Evolutionary conservation across 2,329 filamentous ascomycete species (phyloP).

Genomic region (Colletotrichum godetiae): DNA sequence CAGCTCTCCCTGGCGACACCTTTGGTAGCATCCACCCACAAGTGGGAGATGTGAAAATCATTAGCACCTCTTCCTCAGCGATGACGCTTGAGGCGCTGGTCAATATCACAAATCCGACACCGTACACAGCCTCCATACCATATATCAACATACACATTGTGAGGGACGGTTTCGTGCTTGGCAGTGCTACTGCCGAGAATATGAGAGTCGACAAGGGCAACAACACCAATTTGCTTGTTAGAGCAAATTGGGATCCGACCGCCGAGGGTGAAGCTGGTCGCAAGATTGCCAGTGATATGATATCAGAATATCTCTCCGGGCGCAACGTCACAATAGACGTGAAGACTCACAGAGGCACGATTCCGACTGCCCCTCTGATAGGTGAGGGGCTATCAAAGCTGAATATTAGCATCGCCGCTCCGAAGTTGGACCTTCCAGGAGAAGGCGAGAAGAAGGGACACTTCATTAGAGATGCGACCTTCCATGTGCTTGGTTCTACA

Average conservation of each 20-base stretch:
- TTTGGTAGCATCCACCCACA: slow-evolving; percentile 66
- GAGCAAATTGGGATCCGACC: slow-evolving; percentile 79
- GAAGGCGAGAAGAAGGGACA: slow-evolving; percentile 61
- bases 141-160: slow-evolving; percentile 81
- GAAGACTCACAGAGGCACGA: slow-evolving; percentile 75
- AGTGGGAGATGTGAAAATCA: slow-evolving; percentile 77
- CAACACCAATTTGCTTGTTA: slow-evolving; percentile 77
- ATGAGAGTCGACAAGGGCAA: slow-evolving; percentile 73
- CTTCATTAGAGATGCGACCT: slow-evolving; percentile 87
- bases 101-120: slow-evolving; percentile 91
- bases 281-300: slow-evolving; percentile 74
- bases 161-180: slow-evolving; percentile 79
- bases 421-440: slow-evolving; percentile 71
- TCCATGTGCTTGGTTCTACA: slow-evolving; percentile 88
- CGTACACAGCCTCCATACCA: slow-evolving; percentile 85
- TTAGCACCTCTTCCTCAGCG: slow-evolving; percentile 77
- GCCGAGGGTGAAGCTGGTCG: slow-evolving; percentile 72
- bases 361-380: slow-evolving; percentile 79
- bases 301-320: slow-evolving; percentile 90
- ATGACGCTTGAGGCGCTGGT: slow-evolving; percentile 77
- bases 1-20: slow-evolving; percentile 69
- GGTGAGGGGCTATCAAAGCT: slow-evolving; percentile 79
- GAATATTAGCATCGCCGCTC: slow-evolving; percentile 77
- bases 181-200: slow-evolving; percentile 76
- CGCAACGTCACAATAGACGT: slow-evolving; percentile 85